Percentiles rank a stretch among this genome's conserved stretches.
Conservation (phyloP, 371 early-diverging fungal genomes). For the Smittium mucronatum region DNA sequence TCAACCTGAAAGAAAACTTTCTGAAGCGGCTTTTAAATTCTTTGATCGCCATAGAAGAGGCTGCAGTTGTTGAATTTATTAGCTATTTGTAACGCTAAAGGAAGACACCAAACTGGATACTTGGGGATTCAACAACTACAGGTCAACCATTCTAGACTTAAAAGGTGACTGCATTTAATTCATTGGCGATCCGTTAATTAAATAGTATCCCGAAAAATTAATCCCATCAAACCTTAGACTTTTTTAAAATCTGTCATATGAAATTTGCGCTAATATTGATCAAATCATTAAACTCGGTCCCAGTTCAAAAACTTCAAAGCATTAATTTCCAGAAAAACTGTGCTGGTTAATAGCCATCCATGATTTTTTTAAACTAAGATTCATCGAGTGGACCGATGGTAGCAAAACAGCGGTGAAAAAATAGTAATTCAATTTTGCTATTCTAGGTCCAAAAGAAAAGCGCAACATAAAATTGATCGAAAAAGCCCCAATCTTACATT, state of each 20-base stretch:
- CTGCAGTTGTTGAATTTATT: background rate
- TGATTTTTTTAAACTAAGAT: background rate
- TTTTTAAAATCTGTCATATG: background rate
- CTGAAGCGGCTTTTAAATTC: background rate
- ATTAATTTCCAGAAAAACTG: background rate
- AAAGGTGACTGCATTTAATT: background rate
- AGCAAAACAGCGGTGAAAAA: background rate
- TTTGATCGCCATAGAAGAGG: background rate
- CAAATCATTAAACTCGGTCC: background rate
- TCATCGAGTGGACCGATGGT: background rate
- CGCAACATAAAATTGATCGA: background rate
- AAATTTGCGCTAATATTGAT: background rate
- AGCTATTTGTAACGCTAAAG: background rate
- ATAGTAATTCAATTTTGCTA: background rate
- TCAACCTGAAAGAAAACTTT: background rate
- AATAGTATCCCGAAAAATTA: background rate
- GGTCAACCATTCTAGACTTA: background rate
- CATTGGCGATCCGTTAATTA: background rate
- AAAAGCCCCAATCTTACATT: background rate
- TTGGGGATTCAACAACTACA: slow-evolving; percentile 1
- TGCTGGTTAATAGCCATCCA: background rate
- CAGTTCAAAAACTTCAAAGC: background rate
- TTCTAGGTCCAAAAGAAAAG: background rate
- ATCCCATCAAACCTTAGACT: background rate
- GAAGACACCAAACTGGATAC: background rate